Percentiles rank a stretch among this genome's conserved stretches.
Evolutionary conservation across 2,329 filamentous ascomycete species (phyloP).

Genomic region (Botrytis medusae): DNA sequence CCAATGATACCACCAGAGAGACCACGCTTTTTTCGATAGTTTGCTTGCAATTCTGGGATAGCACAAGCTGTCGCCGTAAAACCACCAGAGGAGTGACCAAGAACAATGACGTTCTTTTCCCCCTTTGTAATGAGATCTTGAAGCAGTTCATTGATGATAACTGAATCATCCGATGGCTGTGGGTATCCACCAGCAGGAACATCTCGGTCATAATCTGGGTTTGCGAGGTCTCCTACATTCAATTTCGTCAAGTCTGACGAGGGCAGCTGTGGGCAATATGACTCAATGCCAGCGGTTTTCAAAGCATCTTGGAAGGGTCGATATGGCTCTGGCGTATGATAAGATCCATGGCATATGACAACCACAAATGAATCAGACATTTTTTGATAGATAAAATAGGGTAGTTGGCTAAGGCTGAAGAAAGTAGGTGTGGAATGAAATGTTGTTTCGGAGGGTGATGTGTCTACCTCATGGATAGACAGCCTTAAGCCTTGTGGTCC

Average conservation of each 20-base stretch:
- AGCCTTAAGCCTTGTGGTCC: no score
- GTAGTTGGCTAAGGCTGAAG: background rate
- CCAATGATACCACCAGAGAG: background rate
- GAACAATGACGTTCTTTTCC: background rate
- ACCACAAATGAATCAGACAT: slow-evolving; percentile 1
- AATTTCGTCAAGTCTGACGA: slow-evolving; percentile 3
- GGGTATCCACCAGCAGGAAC: background rate
- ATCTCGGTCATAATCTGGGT: slow-evolving; percentile 7
- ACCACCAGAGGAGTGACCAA: slow-evolving; percentile 2
- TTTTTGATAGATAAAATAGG: background rate
- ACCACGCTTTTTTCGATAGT: background rate
- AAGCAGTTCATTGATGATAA: background rate
- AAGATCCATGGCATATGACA: slow-evolving; percentile 17
- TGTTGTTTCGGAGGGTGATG: no score
- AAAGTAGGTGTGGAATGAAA: no score
- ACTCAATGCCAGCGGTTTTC: background rate
- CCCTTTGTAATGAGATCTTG: background rate
- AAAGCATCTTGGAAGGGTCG: background rate
- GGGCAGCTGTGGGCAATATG: slow-evolving; percentile 13
- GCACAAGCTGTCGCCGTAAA: background rate
- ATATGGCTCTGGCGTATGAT: slow-evolving; percentile 16
- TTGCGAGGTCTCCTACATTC: background rate
- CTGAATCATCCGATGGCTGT: background rate
- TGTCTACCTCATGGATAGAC: no score
- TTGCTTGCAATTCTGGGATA: slow-evolving; percentile 1